Base-by-base conservation (phyloP, 2,329 filamentous ascomycete genomes). In the Nigrospora sphaerica region DNA sequence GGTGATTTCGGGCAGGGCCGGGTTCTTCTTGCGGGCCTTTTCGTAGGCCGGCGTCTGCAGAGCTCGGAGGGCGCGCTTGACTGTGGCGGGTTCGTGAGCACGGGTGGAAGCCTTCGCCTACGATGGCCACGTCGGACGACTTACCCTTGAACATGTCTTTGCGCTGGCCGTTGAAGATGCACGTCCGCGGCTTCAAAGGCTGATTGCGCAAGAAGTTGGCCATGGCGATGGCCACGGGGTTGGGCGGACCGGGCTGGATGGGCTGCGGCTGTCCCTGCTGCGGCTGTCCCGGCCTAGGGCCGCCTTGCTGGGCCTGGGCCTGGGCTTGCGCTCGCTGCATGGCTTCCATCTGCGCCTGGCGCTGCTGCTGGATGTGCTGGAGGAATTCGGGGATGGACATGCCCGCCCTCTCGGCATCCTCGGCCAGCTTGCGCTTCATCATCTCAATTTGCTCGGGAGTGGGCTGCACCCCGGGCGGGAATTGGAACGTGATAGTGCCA, bases 81-180 rank as follows among this genome's bases (percentile, higher is more conserved):
- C 93, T 95, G 54, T 55, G 46, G 36, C 18, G 18, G 19, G 19
- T n/a, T 12, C 32, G n/a, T 41, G 10, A 41, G 40, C 10, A 28
- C 16, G 31, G n/a, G n/a, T n/a, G 28, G 13, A 16, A 18, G 32
- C 17, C 3, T 10, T 19, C 14, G 17, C 12, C n/a, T 11, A 6
- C 34, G 34, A n/a, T 11, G 12, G 12, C 7, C 10, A 18, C 42
- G 11, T 10, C 10, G 23, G 23, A 28, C 23, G 23, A 42, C 23
- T 28, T 73, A 92, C 89, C 90, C 77, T 85, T 86, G 69, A 98
- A 97, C 88, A 98, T 95, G 55, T 98, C 92, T 71, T 95, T 97
- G 60, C 93, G 81, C 75, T 96, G 91, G 59, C 93, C 93, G 55
- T 96, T 91, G 54, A 97, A 79, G 53, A 98, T 95, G 64, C 88